A percentile compares a stretch with the other conserved stretches of the same genome.
Conservation (phyloP, 2,329 filamentous ascomycete genomes). For the Fusarium kyushuense region DNA sequence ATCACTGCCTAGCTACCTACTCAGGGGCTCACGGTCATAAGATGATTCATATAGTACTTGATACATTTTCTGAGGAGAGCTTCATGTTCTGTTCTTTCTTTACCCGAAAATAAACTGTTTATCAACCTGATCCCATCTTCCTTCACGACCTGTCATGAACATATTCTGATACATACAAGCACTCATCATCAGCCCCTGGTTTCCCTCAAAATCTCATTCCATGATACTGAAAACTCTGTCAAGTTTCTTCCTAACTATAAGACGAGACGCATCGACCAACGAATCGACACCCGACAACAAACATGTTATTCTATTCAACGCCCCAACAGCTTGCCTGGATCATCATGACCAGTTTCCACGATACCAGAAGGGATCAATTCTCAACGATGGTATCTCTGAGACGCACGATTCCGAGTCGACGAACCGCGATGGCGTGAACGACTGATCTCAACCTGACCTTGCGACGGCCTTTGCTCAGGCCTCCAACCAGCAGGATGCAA, state of each 20-base stretch:
- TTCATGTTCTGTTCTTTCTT: neutral
- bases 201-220: neutral
- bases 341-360: neutral
- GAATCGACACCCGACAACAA: neutral
- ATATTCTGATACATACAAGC: neutral
- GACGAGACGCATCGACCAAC: neutral
- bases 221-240: too few relatives aligned
- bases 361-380: neutral
- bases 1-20: constrained; percentile 14
- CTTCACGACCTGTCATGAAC: neutral
- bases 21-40: neutral
- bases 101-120: neutral
- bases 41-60: neutral
- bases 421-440: constrained; percentile 9
- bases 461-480: neutral
- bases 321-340: too few relatives aligned
- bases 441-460: constrained; percentile 19
- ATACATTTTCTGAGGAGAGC: neutral
- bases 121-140: neutral
- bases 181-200: neutral
- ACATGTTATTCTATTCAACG: neutral
- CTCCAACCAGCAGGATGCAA: constrained; percentile 37
- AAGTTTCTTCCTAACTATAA: neutral
- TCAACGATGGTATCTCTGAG: constrained; percentile 20
- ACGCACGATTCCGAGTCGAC: neutral